Evolutionary conservation across 805 yeast genomes (phyloP).

Genomic region (Metschnikowia reukaufii): DNA sequence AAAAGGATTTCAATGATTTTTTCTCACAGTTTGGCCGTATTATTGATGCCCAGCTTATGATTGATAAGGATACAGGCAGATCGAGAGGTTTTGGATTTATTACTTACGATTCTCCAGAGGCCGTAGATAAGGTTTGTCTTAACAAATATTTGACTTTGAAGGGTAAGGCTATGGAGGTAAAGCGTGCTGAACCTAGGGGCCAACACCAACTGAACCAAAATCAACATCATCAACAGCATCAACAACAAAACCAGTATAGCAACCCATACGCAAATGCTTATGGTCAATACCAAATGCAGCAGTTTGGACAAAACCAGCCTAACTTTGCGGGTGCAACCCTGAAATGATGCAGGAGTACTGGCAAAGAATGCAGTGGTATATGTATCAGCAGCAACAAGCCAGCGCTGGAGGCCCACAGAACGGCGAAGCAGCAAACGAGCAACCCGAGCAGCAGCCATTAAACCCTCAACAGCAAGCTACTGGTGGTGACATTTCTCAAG

Average conservation of each 20-base stretch:
- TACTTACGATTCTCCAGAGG: constrained; percentile 91
- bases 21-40: constrained; percentile 87
- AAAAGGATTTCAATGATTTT: constrained; percentile 81
- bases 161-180: constrained; percentile 82
- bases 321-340: constrained; percentile 32
- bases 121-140: constrained; percentile 84
- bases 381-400: constrained; percentile 52
- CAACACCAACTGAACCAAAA: constrained; percentile 50
- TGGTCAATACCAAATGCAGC: constrained; percentile 20
- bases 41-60: constrained; percentile 94
- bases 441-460: constrained; percentile 41
- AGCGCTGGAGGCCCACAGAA: constrained; percentile 21
- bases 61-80: constrained; percentile 95
- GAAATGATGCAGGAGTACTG: constrained; percentile 66
- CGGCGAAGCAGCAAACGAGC: constrained; percentile 26
- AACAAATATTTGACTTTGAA: constrained; percentile 80
- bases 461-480: constrained; percentile 42
- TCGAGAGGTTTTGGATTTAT: constrained; percentile 97
- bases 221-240: constrained; percentile 24
- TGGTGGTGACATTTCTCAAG: constrained; percentile 7
- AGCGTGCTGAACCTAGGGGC: constrained; percentile 80
- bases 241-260: constrained; percentile 33
- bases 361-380: constrained; percentile 65
- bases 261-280: constrained; percentile 28
- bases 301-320: constrained; percentile 14